Evolutionary conservation across 2,329 filamentous ascomycete species (phyloP), one percentile per base, ranked within the genome.

Genomic region (Alternaria sp.): DNA sequence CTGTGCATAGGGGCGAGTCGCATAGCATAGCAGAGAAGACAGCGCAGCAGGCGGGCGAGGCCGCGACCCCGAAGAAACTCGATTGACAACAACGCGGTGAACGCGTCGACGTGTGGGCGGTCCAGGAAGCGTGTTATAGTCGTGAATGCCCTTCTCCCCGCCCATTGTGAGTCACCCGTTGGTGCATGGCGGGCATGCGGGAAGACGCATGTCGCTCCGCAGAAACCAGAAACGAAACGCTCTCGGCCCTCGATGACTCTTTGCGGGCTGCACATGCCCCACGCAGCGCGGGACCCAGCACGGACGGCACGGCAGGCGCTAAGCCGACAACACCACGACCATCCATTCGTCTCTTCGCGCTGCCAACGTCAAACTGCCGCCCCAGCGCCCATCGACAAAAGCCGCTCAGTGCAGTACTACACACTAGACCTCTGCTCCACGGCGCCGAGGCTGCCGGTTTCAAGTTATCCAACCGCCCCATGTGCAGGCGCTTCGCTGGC

Each of bases 141-240:
- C 74, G 75, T 67, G 75, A 72, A 65, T 40, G 24, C 21, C 17
- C 39, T 65, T 56, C 56, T 67, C 65, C 53, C 69, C 67, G 72
- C 68, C 72, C 61, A 67, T 61, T 63, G 63, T 77, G 75, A 77
- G 72, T 77, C 75, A 77, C 72, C 62, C 54, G 57, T 59, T 61
- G 39, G 66, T 72, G 64, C 67, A 68, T 58, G 28, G 56, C 61
- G 50, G 61, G 54, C 42, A 64, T 63, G 61, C 65, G 60, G 62
- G 58, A 60, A 56, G 42, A 67, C 67, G 70, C 71, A 68, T 61
- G 60, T 60, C 51, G 62, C 58, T 51, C 55, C 33, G 58, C 62
- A 60, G 65, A 73, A 75, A 74, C 72, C 62, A 60, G 65, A 73
- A 75, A 74, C 72, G 68, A 77, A 77, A 77, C 74, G 64, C 40